These are phyloP conservation scores for Chrysoporthe deuterocubensis DNA, from an alignment of 2,329 filamentous ascomycete genomes.

Conservation along the genomic window DNA sequence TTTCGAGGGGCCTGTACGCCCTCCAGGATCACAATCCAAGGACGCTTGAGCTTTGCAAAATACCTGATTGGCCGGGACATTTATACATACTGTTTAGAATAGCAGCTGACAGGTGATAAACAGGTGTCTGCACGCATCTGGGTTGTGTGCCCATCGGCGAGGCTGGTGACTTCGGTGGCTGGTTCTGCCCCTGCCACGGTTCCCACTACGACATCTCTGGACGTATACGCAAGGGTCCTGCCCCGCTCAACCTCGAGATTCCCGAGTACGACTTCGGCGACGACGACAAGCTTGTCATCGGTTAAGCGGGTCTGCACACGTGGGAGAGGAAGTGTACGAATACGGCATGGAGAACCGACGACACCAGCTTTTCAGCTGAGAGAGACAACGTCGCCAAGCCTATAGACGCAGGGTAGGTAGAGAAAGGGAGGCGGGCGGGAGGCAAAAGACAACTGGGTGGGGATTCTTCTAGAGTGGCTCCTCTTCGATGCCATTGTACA, in stretches of 20 bases:
- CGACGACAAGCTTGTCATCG: constrained; percentile 87
- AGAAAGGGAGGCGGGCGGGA: constrained; percentile 5
- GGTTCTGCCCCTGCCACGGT: constrained; percentile 99
- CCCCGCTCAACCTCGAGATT: constrained; percentile 96
- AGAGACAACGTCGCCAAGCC: constrained; percentile 16
- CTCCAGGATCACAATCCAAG: background rate
- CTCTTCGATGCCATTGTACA: constrained; percentile 33
- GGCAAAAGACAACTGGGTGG: constrained; percentile 18
- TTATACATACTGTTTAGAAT: background rate
- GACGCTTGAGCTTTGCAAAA: background rate
- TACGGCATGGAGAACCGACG: constrained; percentile 16
- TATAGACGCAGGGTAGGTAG: constrained; percentile 24
- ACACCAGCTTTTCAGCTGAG: constrained; percentile 1
- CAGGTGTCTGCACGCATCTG: constrained; percentile 97
- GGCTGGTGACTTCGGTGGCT: constrained; percentile 96
- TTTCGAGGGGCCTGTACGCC: background rate
- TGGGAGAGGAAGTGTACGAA: constrained; percentile 22
- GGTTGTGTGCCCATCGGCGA: constrained; percentile 99
- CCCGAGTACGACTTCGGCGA: constrained; percentile 91
- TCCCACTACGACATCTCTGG: constrained; percentile 99
- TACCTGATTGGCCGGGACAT: no score
- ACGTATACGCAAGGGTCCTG: constrained; percentile 95
- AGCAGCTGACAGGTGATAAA: constrained; percentile 7
- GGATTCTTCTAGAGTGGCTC: constrained; percentile 31
- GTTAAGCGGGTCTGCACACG: constrained; percentile 61